These are phyloP conservation scores for Coprinopsis strossmayeri DNA, from an alignment of 768 basidiomycete species.

Conservation along the genomic window DNA sequence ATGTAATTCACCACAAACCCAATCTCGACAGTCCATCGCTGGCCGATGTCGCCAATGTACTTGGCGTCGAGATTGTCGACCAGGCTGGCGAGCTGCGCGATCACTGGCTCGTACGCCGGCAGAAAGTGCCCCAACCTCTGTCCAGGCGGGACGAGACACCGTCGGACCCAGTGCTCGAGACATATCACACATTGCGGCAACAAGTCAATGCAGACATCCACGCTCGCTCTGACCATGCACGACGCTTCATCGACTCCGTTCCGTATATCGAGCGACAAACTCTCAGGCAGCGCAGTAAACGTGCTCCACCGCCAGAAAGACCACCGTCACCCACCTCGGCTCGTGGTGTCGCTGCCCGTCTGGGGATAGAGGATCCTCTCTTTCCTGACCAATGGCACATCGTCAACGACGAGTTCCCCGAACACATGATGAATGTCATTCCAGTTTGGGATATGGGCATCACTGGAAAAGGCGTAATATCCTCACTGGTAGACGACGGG, in stretches of 20 bases:
- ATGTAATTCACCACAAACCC: constrained; percentile 66
- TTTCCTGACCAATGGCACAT: constrained; percentile 92
- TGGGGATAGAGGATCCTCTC: constrained; percentile 76
- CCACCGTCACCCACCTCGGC: constrained; percentile 34
- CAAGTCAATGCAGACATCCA: constrained; percentile 25
- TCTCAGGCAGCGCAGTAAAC: constrained; percentile 63
- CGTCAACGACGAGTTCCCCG: constrained; percentile 76
- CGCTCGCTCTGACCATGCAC: constrained; percentile 38
- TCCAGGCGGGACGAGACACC: constrained; percentile 24
- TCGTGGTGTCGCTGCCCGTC: constrained; percentile 44
- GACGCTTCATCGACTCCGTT: constrained; percentile 47
- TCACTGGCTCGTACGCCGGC: constrained; percentile 75
- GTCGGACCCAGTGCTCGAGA: constrained; percentile 42
- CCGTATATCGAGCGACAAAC: constrained; percentile 55
- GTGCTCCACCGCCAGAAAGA: constrained; percentile 58
- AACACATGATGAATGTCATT: constrained; percentile 90
- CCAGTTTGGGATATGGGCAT: constrained; percentile 87
- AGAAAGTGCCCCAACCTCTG: constrained; percentile 28
- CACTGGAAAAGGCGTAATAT: constrained; percentile 79
- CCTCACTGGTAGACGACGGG: constrained; percentile 93
- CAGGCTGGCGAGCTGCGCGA: constrained; percentile 76
- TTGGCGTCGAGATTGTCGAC: constrained; percentile 85
- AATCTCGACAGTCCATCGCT: constrained; percentile 40
- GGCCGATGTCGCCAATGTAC: constrained; percentile 45
- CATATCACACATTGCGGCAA: constrained; percentile 39